A percentile compares a stretch with the other conserved stretches of the same genome.
phyloP scores from a whole-genome alignment of 345 rosid genomes.

The Conringia planisiliqua region DNA sequence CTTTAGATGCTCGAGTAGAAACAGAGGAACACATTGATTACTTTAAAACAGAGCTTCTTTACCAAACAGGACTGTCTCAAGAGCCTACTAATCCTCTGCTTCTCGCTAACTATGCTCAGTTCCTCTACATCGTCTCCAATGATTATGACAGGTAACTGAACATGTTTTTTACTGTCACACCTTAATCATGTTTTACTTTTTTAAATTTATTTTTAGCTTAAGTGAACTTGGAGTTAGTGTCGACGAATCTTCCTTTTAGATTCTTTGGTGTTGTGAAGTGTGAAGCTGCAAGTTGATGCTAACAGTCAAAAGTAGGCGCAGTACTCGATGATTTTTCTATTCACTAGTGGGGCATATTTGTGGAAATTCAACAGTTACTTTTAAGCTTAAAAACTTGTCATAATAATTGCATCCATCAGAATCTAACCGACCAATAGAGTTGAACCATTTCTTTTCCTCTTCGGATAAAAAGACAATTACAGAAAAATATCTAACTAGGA shows the following conservation, averaged over 20 bases:
- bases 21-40: constrained; percentile 51
- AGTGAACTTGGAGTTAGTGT: background rate
- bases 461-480: background rate
- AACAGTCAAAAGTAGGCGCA: constrained; percentile 28
- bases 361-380: background rate
- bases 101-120: constrained; percentile 85
- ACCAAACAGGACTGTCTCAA: constrained; percentile 49
- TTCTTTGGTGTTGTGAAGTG: constrained; percentile 5
- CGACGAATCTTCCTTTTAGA: constrained; percentile 20
- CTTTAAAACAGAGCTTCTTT: constrained; percentile 58
- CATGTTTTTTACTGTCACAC: background rate
- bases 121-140: constrained; percentile 71
- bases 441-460: constrained; percentile 17
- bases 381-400: background rate
- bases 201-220: background rate
- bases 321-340: constrained; percentile 18
- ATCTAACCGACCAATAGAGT: constrained; percentile 6
- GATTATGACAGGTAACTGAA: constrained; percentile 69
- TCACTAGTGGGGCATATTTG: constrained; percentile 19
- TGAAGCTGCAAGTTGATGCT: constrained; percentile 22
- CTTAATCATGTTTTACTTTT: background rate
- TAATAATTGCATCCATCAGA: constrained; percentile 2
- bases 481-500: background rate
- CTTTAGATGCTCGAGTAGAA: constrained; percentile 51
- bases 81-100: constrained; percentile 73